Evolutionary conservation across 352 stramenopile genomes (phyloP).

Genomic region (Saprolegnia parasitica): DNA sequence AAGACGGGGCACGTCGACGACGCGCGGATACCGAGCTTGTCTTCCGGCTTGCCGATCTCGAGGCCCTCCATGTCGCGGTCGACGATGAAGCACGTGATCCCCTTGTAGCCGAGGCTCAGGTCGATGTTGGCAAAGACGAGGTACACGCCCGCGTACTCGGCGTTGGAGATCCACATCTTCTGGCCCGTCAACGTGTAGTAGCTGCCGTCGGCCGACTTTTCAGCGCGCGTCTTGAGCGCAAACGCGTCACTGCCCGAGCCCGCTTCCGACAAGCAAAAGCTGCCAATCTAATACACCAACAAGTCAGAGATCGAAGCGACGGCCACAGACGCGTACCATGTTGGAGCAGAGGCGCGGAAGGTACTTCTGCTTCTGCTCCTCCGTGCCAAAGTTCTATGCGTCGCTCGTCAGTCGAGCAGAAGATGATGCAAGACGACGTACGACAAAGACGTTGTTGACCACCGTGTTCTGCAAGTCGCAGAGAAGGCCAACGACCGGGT

Average conservation of each 20-base stretch:
- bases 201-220: conserved; percentile 78
- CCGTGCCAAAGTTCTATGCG: conserved; percentile 52
- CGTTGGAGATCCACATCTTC: conserved; percentile 99
- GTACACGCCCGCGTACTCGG: conserved; percentile 92
- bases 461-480: conserved; percentile 94
- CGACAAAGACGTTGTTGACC: conserved; percentile 94
- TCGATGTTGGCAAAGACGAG: conserved; percentile 96
- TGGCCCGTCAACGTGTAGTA: conserved; percentile 94
- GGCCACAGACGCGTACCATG: conserved; percentile 43
- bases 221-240: conserved; percentile 90
- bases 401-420: conserved; percentile 2
- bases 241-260: conserved; percentile 95
- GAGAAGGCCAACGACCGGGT: conserved; percentile 92
- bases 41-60: conserved; percentile 91
- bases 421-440: too few species aligned
- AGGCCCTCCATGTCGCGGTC: conserved; percentile 90
- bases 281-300: conserved; percentile 70
- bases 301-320: conserved; percentile 1
- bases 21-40: conserved; percentile 95
- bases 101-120: conserved; percentile 91
- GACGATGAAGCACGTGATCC: conserved; percentile 98
- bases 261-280: conserved; percentile 94
- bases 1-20: conserved; percentile 95
- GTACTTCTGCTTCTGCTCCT: conserved; percentile 86
- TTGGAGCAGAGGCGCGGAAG: conserved; percentile 72